These are phyloP conservation scores for Globisporangium yorkense DNA, from an alignment of 352 stramenopile species.

Conservation along the genomic window DNA sequence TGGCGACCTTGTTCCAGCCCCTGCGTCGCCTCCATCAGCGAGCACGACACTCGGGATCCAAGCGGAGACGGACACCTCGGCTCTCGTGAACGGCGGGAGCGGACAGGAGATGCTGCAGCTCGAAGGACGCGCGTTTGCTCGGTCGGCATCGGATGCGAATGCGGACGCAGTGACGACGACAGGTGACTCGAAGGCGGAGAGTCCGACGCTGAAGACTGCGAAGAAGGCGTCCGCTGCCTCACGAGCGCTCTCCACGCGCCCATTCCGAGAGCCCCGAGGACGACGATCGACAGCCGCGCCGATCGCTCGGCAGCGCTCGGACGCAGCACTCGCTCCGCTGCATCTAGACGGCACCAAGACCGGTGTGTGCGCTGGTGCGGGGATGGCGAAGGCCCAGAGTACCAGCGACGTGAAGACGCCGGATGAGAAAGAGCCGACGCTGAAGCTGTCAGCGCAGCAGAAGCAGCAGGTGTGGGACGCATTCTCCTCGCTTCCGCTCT, in stretches of 20 bases:
- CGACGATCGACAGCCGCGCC: neutral
- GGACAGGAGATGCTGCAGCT: conserved; percentile 1
- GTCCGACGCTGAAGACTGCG: neutral
- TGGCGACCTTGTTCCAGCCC: neutral
- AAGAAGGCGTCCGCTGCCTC: neutral
- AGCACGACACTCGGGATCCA: no score
- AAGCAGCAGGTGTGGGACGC: conserved; percentile 38
- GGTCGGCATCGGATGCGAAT: no score
- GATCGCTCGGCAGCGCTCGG: conserved; percentile 5
- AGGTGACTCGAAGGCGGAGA: neutral
- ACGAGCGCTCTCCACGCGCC: neutral
- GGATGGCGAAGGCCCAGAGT: conserved; percentile 7
- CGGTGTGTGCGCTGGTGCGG: neutral
- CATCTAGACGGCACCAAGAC: conserved; percentile 3
- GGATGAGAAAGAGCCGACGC: neutral
- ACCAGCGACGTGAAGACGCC: neutral
- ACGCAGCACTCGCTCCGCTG: neutral
- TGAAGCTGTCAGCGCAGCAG: conserved; percentile 22
- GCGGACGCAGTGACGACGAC: no score
- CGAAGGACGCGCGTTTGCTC: neutral
- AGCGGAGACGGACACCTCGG: neutral
- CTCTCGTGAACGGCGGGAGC: neutral
- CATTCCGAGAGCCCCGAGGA: neutral
- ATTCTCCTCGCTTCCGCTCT: conserved; percentile 29
- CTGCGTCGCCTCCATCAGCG: neutral